Percentiles rank a stretch among this genome's conserved stretches.
These are phyloP conservation scores for Globisporangium megalacanthum DNA, from an alignment of 352 stramenopile species.

Conservation along the genomic window DNA sequence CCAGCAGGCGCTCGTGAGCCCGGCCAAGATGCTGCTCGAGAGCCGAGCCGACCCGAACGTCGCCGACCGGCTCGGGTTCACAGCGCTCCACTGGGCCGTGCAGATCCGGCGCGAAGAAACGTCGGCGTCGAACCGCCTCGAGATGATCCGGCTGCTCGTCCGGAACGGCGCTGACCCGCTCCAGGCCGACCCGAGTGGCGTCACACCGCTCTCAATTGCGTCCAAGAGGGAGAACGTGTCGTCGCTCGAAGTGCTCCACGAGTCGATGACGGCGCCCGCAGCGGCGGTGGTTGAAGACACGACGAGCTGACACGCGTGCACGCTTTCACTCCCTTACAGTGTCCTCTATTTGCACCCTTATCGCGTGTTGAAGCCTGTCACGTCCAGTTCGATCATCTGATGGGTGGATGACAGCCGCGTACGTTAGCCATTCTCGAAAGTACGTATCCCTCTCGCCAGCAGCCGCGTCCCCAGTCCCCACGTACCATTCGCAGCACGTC, in stretches of 20 bases:
- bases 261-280: constrained; percentile 26
- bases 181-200: constrained; percentile 35
- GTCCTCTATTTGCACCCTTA: constrained; percentile 16
- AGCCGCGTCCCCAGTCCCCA: neutral
- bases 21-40: constrained; percentile 54
- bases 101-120: constrained; percentile 76
- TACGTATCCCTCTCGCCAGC: too few relatives aligned
- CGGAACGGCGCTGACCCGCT: constrained; percentile 47
- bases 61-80: constrained; percentile 58
- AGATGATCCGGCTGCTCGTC: constrained; percentile 64
- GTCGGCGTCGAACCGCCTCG: constrained; percentile 52
- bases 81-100: constrained; percentile 76
- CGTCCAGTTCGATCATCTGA: constrained; percentile 65
- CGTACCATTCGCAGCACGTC: constrained; percentile 90
- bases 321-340: too few relatives aligned
- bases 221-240: constrained; percentile 60
- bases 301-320: neutral
- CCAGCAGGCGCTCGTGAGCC: constrained; percentile 61
- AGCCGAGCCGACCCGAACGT: constrained; percentile 60
- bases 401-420: neutral
- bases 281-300: neutral
- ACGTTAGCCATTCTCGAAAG: neutral
- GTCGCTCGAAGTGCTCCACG: constrained; percentile 48
- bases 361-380: constrained; percentile 73
- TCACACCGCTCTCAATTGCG: constrained; percentile 60